Evolutionary conservation across 495 filamentous ascomycete species (phyloP).

Genomic region (Lasiosphaeris hirsuta): DNA sequence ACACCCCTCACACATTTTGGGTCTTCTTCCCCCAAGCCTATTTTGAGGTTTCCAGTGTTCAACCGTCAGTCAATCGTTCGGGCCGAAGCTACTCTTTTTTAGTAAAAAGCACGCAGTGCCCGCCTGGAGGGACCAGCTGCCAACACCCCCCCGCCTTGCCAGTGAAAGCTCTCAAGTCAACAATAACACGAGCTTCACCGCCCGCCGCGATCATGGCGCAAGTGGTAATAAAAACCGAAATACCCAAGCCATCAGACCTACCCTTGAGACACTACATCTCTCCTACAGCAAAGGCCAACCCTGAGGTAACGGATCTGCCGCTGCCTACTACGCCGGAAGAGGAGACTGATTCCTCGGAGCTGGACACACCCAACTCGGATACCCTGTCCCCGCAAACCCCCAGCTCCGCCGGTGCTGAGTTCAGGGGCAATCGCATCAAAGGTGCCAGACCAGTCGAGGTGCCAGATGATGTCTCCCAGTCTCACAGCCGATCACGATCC

Average conservation of each 20-base stretch:
- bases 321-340: neutral
- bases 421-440: neutral
- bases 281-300: neutral
- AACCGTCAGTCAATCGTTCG: too few species aligned
- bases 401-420: slow-evolving; percentile 15
- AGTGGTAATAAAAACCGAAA: neutral
- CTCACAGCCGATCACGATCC: slow-evolving; percentile 2
- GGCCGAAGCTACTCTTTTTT: too few species aligned
- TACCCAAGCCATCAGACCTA: slow-evolving; percentile 5
- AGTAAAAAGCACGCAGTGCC: neutral
- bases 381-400: neutral
- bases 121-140: too few species aligned
- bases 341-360: neutral
- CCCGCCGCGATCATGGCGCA: neutral
- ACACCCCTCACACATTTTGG: too few species aligned
- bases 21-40: too few species aligned
- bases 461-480: neutral
- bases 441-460: neutral
- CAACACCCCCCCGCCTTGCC: neutral
- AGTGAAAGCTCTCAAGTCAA: neutral
- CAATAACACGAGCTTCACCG: neutral
- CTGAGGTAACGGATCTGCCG: too few species aligned
- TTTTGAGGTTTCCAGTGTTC: too few species aligned
- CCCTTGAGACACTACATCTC: slow-evolving; percentile 1
- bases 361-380: neutral